A percentile compares a stretch with the other conserved stretches of the same genome.
phyloP scores from a whole-genome alignment of 495 filamentous ascomycete species.

The Margaritispora aquatica region DNA sequence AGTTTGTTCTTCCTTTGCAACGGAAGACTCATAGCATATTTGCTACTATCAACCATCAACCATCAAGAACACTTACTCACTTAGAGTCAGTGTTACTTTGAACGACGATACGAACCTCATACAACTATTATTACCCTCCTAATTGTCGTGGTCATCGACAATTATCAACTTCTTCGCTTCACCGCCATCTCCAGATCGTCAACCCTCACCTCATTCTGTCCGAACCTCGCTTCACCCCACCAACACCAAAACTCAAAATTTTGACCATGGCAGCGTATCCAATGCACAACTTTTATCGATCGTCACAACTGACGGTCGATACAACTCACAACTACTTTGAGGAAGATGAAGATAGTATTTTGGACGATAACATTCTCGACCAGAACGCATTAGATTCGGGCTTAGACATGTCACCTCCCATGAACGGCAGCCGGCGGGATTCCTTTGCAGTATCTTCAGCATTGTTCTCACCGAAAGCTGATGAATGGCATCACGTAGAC shows the following conservation, averaged over 20 bases:
- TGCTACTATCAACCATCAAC: not conserved
- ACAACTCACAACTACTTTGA: conserved; percentile 60
- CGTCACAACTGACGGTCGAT: conserved; percentile 55
- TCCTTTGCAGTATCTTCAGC: conserved; percentile 62
- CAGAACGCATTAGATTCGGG: conserved; percentile 51
- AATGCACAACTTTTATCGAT: conserved; percentile 57
- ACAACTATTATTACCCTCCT: not conserved
- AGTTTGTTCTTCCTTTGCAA: conserved; percentile 3
- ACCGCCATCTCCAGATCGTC: conserved; percentile 16
- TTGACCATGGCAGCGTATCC: conserved; percentile 43
- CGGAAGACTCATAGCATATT: not conserved
- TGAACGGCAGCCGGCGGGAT: conserved; percentile 59
- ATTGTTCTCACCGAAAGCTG: conserved; percentile 68
- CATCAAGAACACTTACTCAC: not conserved
- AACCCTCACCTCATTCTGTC: conserved; percentile 7
- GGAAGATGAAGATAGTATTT: conserved; percentile 73
- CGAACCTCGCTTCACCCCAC: conserved; percentile 19
- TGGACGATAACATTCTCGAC: conserved; percentile 84
- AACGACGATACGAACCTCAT: not conserved
- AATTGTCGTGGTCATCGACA: conserved; percentile 10
- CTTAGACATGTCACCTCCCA: conserved; percentile 61
- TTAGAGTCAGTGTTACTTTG: not conserved
- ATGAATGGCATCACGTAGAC: conserved; percentile 66
- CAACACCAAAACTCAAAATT: conserved; percentile 16
- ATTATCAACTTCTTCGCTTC: conserved; percentile 19